These are phyloP conservation scores for Pseudogymnoascus sp. DNA, from an alignment of 2,329 filamentous ascomycete species.

Conservation along the genomic window DNA sequence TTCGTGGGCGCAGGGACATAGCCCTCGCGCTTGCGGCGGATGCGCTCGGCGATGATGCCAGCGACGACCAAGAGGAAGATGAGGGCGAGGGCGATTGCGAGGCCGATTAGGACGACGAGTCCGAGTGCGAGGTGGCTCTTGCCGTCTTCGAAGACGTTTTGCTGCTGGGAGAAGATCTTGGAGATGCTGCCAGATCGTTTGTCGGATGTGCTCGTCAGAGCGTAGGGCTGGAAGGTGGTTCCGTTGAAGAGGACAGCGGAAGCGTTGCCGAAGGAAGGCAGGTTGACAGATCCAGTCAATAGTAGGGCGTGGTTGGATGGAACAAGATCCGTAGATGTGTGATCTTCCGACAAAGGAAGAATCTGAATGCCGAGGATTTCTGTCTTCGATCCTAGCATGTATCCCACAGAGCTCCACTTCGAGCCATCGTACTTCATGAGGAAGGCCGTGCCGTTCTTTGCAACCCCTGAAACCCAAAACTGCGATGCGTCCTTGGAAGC, in stretches of 20 bases:
- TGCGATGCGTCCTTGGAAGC: constrained; percentile 65
- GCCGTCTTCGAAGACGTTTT: constrained; percentile 59
- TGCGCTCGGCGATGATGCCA: constrained; percentile 67
- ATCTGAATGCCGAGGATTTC: constrained; percentile 74
- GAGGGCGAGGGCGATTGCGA: constrained; percentile 69
- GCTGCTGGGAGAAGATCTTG: constrained; percentile 73
- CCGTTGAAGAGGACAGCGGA: constrained; percentile 88
- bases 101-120: constrained; percentile 71
- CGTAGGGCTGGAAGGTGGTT: constrained; percentile 67
- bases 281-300: constrained; percentile 72
- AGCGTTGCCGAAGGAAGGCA: constrained; percentile 69
- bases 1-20: constrained; percentile 69
- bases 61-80: constrained; percentile 70
- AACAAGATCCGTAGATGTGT: constrained; percentile 57
- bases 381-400: constrained; percentile 57
- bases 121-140: constrained; percentile 59
- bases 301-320: constrained; percentile 64
- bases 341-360: constrained; percentile 61
- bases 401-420: constrained; percentile 59
- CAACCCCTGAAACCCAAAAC: constrained; percentile 75
- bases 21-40: constrained; percentile 69
- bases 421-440: constrained; percentile 75
- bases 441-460: constrained; percentile 61
- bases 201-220: constrained; percentile 63
- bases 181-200: constrained; percentile 66